Evolutionary conservation across 2,329 filamentous ascomycete species (phyloP), one percentile per base, ranked within the genome.

Genomic region (Penicillium italicum): DNA sequence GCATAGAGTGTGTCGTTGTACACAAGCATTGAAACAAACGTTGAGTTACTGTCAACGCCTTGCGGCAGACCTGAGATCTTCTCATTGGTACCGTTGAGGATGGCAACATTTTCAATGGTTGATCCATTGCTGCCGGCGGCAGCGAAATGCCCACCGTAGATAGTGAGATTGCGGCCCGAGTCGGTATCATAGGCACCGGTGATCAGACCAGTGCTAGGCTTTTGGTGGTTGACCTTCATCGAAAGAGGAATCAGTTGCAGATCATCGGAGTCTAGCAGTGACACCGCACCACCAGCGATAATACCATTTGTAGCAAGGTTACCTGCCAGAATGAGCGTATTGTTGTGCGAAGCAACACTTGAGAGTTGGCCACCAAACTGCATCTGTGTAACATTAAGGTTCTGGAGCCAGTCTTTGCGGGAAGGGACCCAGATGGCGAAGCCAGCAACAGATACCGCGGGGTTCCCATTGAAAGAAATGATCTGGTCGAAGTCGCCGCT

Each of bases 351-450:
- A n/a, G 89, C 81, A 37, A 87, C 79, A 7, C 90, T 82, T 18
- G 86, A 88, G 43, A 99, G 80, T 53, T 85, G 77, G 36, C 94
- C 95, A 55, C 81, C 80, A 64, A 95, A 82, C 7, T 83, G 79
- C 52, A 89, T 85, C 31, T 85, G 80, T 8, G 82, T 76, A 7
- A 84, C 77, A 34, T 85, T 73, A 18, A 97, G 76, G 63, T 95
- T 94, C 68, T 91, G 85, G 16, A 99, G 79, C 94, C 94, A 99
- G 69, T 94, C 94, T 55, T 80, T 82, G 59, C 82, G 80, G 4
- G 91, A 95, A 3, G 90, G 90, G 8, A 97, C 87, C 94, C 94
- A 99, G 36, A 97, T 80, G 14, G 91, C 93, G 66, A 99, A 91
- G 2, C 92, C 91, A 48, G 84, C 74, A 0, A 86, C 88, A 9